Base-by-base conservation (phyloP, 495 filamentous ascomycete genomes). In the Penicillium lividum region DNA sequence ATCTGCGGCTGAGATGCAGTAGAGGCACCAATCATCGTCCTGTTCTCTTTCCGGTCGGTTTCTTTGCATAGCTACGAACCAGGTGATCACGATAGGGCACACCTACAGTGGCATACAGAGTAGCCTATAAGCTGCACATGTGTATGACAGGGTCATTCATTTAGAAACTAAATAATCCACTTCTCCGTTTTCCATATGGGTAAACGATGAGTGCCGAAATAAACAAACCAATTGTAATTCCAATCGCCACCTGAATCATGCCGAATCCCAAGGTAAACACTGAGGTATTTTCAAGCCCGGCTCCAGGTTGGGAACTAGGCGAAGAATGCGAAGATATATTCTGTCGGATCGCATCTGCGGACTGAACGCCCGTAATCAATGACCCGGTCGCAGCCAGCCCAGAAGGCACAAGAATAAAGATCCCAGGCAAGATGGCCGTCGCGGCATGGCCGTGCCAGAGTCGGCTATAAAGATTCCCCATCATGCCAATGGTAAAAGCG, bases 381-480 rank as follows among this genome's bases (percentile, higher is more conserved):
- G 84, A 88, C 1, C 92, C 93, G 3, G 81, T 81, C 3, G 90
- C 91, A 1, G 92, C 90, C 7, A 97, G 79, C 0, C 91, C 92
- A 8, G 85, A 90, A 0, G 93, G 93, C 7, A 97, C 93, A 52
- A 93, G 88, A 5, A 96, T 90, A 65, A 96, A 95, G 58, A 97
- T 95, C 4, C 86, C 92, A 0, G 93, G 93, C 1, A 97, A 73
- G 64, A 97, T 87, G 11, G 90, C 88, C 0, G 89, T 89, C 0
- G 91, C 92, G 0, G 92, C 91, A 25, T 95, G 82, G 3, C 90
- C 90, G 67, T 93, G 86, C 66, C 87, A 82, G 13, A 91, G 58
- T 1, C 93, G 82, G 4, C 89, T 88, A 76, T 96, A 96, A 8
- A 94, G 58, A 65, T 96, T 96, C 7, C 90, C 92, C 52, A 91